phyloP scores from a whole-genome alignment of 2,329 filamentous ascomycete species.

The Stylonectria norvegica region DNA sequence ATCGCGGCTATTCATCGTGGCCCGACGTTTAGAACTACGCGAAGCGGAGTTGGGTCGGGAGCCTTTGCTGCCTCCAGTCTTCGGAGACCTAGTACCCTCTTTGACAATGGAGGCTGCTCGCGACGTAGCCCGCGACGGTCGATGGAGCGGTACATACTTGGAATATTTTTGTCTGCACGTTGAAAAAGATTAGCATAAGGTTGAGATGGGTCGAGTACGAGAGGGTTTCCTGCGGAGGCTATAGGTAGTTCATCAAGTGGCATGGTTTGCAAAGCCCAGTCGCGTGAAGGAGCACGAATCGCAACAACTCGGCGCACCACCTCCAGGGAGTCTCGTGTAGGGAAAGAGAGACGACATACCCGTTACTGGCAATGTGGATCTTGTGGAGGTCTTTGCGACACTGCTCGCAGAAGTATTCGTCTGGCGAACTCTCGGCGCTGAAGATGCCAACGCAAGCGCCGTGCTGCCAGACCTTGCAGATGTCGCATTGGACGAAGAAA shows the following conservation, averaged over 20 bases:
- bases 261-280: background rate
- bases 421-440: slow-evolving; percentile 86
- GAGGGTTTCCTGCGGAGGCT: background rate
- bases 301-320: background rate
- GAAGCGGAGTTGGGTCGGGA: slow-evolving; percentile 49
- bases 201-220: background rate
- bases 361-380: slow-evolving; percentile 74
- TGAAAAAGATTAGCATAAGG: slow-evolving; percentile 36
- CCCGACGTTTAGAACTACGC: slow-evolving; percentile 72
- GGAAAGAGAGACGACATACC: slow-evolving; percentile 57
- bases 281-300: background rate
- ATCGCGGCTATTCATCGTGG: slow-evolving; percentile 95
- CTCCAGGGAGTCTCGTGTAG: background rate
- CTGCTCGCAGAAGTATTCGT: slow-evolving; percentile 97
- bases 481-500: slow-evolving; percentile 96
- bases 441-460: slow-evolving; percentile 96
- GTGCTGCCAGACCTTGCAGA: slow-evolving; percentile 98
- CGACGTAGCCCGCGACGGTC: slow-evolving; percentile 53
- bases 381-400: slow-evolving; percentile 90
- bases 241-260: slow-evolving; percentile 1
- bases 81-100: slow-evolving; percentile 54
- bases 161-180: slow-evolving; percentile 59
- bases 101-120: slow-evolving; percentile 65
- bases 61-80: slow-evolving; percentile 53
- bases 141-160: slow-evolving; percentile 60